phyloP scores from a whole-genome alignment of 2,329 filamentous ascomycete genomes.

The Ilyonectria destructans region DNA sequence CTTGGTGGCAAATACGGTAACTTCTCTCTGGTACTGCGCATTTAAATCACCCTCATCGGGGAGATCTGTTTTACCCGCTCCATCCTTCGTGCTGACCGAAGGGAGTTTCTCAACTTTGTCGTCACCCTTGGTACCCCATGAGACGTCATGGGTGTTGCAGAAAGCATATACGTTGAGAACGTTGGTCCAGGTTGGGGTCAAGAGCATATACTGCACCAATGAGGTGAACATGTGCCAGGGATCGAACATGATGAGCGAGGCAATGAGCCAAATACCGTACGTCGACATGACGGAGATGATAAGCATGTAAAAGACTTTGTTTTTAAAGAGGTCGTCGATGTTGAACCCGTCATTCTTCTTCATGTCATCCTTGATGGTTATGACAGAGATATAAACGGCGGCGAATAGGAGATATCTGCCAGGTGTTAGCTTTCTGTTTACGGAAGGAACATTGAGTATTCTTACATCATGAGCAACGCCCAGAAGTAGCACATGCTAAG shows the following conservation, averaged over 20 bases:
- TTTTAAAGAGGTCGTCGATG: conserved; percentile 83
- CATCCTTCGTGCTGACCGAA: conserved; percentile 90
- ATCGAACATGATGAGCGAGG: conserved; percentile 95
- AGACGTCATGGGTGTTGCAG: conserved; percentile 99
- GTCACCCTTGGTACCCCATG: conserved; percentile 98
- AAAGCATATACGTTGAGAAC: conserved; percentile 99
- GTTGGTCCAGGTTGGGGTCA: conserved; percentile 98
- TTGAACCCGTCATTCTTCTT: conserved; percentile 74
- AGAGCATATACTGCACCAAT: conserved; percentile 92
- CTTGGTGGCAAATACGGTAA: conserved; percentile 82
- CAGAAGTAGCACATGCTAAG: conserved; percentile 99
- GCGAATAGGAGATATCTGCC: conserved; percentile 91
- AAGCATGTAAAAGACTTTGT: conserved; percentile 91
- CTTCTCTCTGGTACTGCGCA: conserved; percentile 91
- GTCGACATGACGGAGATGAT: conserved; percentile 94
- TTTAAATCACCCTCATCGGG: conserved; percentile 97
- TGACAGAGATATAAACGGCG: conserved; percentile 93
- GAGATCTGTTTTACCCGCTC: conserved; percentile 92
- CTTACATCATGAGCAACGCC: conserved; percentile 93
- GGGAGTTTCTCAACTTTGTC: conserved; percentile 95
- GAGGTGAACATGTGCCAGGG: conserved; percentile 99
- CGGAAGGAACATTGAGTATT: conserved; percentile 35
- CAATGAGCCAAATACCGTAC: conserved; percentile 92
- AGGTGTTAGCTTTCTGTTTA: conserved; percentile 41
- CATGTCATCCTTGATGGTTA: conserved; percentile 83